These are phyloP conservation scores for Aspergillus bridgeri DNA, from an alignment of 495 filamentous ascomycete genomes.

Conservation along the genomic window DNA sequence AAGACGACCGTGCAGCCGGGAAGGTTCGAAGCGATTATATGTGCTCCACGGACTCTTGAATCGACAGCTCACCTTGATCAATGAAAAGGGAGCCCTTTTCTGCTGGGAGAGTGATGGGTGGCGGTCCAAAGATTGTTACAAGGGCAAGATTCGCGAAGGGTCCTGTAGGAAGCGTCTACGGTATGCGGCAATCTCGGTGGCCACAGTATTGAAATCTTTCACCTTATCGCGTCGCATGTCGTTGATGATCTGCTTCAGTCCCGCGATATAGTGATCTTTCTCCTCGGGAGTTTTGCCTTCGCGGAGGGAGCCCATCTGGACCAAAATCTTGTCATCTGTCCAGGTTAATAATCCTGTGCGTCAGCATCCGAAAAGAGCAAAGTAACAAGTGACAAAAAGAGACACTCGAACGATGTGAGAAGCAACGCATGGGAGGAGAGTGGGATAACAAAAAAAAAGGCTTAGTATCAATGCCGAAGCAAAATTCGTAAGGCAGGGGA, in stretches of 20 bases:
- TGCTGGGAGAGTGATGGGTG: background rate
- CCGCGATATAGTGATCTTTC: constrained; percentile 66
- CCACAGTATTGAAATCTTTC: constrained; percentile 78
- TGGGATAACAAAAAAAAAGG: constrained; percentile 8
- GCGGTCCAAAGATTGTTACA: constrained; percentile 34
- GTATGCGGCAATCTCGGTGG: constrained; percentile 75
- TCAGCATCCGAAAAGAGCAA: constrained; percentile 56
- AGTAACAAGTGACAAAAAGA: constrained; percentile 6
- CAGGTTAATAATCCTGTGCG: constrained; percentile 49
- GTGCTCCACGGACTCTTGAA: constrained; percentile 5
- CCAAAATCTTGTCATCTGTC: constrained; percentile 82
- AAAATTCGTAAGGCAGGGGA: constrained; percentile 13
- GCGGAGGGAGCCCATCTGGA: constrained; percentile 70
- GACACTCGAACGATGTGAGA: no score
- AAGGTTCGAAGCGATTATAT: background rate
- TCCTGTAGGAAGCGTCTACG: constrained; percentile 67
- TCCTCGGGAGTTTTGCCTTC: constrained; percentile 70
- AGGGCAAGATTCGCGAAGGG: constrained; percentile 43
- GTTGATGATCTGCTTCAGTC: constrained; percentile 71
- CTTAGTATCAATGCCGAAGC: constrained; percentile 7
- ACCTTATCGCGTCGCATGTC: constrained; percentile 69
- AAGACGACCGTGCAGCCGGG: background rate
- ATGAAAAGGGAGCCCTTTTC: constrained; percentile 4
- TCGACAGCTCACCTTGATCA: constrained; percentile 34
- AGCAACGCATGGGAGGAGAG: background rate